Base-by-base conservation (phyloP, 129 eudicot species). In the Sambucus nigra region DNA sequence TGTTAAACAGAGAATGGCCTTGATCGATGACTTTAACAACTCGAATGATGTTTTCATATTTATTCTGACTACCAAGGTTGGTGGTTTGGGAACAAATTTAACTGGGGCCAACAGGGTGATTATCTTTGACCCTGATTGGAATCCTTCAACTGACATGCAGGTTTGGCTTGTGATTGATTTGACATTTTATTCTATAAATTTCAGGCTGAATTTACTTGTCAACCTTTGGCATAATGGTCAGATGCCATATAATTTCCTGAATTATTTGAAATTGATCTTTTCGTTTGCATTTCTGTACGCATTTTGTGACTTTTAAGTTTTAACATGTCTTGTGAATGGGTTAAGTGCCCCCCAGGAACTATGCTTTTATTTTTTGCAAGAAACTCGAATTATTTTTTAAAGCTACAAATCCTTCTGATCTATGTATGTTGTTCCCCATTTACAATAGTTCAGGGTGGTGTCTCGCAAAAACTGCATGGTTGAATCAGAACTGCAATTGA, bases 111-210 rank as follows among this genome's bases (percentile, higher is more conserved):
- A 91, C 68, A 73, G 99, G 65, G 99, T 91, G 15, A 91, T 86
- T 59, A 91, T 91, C 42, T 91, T 86, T 70, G 99, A 91, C 65
- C 99, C 99, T 48, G 99, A 91, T 63, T 91, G 99, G 95, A 91
- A 91, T 61, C 99, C 99, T 8, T 91, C 99, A 44, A 91, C 84
- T 14, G 99, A 91, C 35, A 91, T 82, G 80, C 99, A 91, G 99
- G 95, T 91, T 47, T 10, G 76, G 33, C 53, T 62, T 41, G 4
- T 59, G 21, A 7, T 45, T 56, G 19, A 47, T 25, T 63, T 55
- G 44, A 28, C 9, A 28, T 47, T 18, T 23, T 27, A 4, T 19
- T 20, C 0, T 31, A 22, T 41, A 49, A 14, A 29, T 48, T 31
- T 46, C 32, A 13, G 48, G 18, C 29, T 27, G 45, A 13, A 4